A percentile compares a stretch with the other conserved stretches of the same genome.
Conservation (phyloP, 176 grass and related monocot genomes). For the Phragmites australis region DNA sequence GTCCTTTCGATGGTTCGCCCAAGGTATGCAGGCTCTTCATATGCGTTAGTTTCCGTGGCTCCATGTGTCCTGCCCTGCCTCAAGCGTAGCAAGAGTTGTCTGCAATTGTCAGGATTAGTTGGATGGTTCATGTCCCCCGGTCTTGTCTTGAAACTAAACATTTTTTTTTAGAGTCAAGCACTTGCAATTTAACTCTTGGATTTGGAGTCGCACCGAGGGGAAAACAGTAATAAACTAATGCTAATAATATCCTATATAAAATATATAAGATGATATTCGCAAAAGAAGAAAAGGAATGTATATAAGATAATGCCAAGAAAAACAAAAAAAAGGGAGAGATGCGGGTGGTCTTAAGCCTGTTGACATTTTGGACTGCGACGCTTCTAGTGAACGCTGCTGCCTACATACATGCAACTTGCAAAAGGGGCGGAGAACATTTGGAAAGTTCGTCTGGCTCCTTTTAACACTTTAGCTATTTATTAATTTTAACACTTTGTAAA, state of each 20-base stretch:
- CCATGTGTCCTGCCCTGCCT: background rate
- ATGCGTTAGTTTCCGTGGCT: background rate
- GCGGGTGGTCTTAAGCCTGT: background rate
- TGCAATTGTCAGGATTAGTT: background rate
- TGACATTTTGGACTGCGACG: constrained; percentile 22
- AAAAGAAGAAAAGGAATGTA: background rate
- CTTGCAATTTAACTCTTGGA: no score
- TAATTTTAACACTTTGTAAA: no score
- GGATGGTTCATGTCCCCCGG: background rate
- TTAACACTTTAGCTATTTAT: no score
- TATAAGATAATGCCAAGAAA: background rate
- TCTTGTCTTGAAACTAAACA: no score
- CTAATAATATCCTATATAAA: background rate
- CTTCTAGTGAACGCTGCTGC: background rate
- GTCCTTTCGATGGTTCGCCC: background rate
- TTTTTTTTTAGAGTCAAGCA: no score
- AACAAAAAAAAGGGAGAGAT: background rate
- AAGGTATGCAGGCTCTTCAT: constrained; percentile 5
- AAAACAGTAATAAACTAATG: background rate
- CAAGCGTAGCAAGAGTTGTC: no score
- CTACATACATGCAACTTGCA: background rate
- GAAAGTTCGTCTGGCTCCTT: background rate
- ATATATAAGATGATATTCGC: background rate
- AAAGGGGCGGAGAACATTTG: constrained; percentile 1
- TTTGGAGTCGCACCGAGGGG: background rate